phyloP scores from a whole-genome alignment of 2,329 filamentous ascomycete species.

The Xenoacremonium recifei region DNA sequence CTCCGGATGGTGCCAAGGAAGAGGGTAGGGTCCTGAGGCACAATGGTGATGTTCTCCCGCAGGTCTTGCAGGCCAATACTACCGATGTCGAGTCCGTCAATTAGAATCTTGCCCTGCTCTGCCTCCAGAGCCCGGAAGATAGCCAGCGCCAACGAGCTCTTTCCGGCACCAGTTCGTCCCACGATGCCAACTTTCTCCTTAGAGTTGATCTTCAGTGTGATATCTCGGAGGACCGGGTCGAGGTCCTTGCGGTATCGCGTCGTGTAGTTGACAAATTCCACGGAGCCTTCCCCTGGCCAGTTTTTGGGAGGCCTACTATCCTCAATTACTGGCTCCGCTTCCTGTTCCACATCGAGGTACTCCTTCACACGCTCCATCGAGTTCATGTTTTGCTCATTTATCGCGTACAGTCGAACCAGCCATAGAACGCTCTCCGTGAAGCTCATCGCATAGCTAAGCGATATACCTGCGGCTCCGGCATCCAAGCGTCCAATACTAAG shows the following conservation, averaged over 20 bases:
- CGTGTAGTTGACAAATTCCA: conserved; percentile 86
- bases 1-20: conserved; percentile 89
- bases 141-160: conserved; percentile 90
- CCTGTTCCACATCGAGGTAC: conserved; percentile 94
- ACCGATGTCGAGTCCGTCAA: conserved; percentile 89
- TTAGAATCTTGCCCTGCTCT: conserved; percentile 82
- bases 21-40: conserved; percentile 93
- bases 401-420: conserved; percentile 90
- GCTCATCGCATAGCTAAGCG: conserved; percentile 91
- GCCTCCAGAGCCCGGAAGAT: conserved; percentile 93
- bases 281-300: conserved; percentile 83
- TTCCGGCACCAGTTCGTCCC: conserved; percentile 91
- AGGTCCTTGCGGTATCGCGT: conserved; percentile 87
- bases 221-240: conserved; percentile 77
- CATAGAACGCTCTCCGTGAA: conserved; percentile 97
- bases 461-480: conserved; percentile 87
- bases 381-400: conserved; percentile 99
- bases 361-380: conserved; percentile 97
- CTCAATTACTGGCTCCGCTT: conserved; percentile 75
- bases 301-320: conserved; percentile 73
- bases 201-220: conserved; percentile 83
- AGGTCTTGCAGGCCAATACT: conserved; percentile 90
- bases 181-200: conserved; percentile 95
- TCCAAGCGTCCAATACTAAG: conserved; percentile 79
- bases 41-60: conserved; percentile 92